phyloP scores from a whole-genome alignment of 106 monocot species.

The Allium sativum region DNA sequence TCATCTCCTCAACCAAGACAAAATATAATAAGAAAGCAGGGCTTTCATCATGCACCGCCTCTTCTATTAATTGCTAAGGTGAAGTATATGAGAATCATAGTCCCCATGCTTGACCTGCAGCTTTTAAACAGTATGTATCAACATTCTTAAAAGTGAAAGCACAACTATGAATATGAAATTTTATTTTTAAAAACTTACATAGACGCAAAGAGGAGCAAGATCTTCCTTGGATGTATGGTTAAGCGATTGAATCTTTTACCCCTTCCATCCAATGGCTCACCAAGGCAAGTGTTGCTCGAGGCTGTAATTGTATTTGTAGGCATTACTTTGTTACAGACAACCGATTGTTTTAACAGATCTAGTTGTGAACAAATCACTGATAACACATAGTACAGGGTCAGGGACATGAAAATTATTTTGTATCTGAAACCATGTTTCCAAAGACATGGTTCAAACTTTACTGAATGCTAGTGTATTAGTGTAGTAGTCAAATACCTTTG shows the following conservation, averaged over 20 bases:
- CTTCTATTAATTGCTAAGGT: slow-evolving; percentile 17
- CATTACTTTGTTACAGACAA: slow-evolving; percentile 6
- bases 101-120: slow-evolving; percentile 35
- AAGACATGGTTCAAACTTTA: too few relatives aligned
- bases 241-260: slow-evolving; percentile 21
- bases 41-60: slow-evolving; percentile 6
- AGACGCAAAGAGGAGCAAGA: slow-evolving; percentile 28
- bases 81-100: slow-evolving; percentile 34
- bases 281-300: slow-evolving; percentile 1
- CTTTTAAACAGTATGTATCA: background rate
- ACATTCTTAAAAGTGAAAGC: background rate
- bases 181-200: slow-evolving; percentile 18
- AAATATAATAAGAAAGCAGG: too few relatives aligned
- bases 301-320: background rate
- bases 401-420: background rate
- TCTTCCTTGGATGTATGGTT: slow-evolving; percentile 18
- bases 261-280: slow-evolving; percentile 21
- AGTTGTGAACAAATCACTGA: slow-evolving; percentile 15
- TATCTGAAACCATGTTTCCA: background rate
- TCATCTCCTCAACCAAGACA: too few relatives aligned
- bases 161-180: background rate
- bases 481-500: slow-evolving; percentile 8
- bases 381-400: background rate
- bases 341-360: slow-evolving; percentile 13
- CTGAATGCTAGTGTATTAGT: too few relatives aligned